phyloP scores from a whole-genome alignment of 2,329 filamentous ascomycete species.

The Ophiostoma perfectum region DNA sequence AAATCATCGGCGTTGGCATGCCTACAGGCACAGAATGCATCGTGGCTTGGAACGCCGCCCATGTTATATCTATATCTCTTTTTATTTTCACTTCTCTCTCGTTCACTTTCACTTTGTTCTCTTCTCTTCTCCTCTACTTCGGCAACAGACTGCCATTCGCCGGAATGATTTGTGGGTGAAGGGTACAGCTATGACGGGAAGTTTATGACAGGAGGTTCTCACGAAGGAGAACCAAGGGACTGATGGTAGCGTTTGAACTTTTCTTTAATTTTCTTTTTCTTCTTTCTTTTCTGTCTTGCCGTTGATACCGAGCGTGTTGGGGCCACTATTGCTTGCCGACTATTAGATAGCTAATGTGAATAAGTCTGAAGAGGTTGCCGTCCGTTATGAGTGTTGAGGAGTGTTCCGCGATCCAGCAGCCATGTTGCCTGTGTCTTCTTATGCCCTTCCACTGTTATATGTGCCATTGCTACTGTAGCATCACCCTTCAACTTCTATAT shows the following conservation, averaged over 20 bases:
- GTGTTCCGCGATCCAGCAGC: background rate
- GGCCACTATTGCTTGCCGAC: background rate
- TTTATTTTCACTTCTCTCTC: background rate
- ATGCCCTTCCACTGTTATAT: no score
- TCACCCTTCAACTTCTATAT: no score
- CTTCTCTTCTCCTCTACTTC: background rate
- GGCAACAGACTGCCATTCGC: no score
- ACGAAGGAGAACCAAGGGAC: background rate
- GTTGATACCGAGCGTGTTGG: background rate
- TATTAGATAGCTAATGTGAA: conserved; percentile 4
- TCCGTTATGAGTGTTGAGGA: background rate
- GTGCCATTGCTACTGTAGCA: no score
- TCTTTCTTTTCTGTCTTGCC: background rate
- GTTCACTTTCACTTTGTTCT: background rate
- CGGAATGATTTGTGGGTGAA: background rate
- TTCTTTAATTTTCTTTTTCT: background rate
- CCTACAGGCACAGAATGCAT: background rate
- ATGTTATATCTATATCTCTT: background rate
- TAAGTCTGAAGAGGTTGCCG: background rate
- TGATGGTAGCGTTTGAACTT: background rate
- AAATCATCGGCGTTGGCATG: conserved; percentile 8
- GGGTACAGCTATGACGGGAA: background rate
- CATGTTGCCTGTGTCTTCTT: no score
- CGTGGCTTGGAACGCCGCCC: background rate
- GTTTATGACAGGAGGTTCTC: background rate